phyloP scores from a whole-genome alignment of 2,329 filamentous ascomycete genomes.

The Sclerotinia sclerotiorum region DNA sequence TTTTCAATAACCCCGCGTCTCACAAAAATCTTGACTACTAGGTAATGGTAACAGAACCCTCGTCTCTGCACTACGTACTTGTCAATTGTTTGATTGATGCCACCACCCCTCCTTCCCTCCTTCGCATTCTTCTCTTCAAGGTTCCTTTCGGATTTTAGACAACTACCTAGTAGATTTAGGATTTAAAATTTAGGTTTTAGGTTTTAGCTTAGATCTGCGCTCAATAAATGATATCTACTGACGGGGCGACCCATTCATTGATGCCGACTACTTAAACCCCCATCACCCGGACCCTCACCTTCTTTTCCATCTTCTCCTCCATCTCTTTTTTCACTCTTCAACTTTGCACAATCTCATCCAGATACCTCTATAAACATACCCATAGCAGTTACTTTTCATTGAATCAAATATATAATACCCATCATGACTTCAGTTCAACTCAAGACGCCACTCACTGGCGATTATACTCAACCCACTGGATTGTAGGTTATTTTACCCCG shows the following conservation, averaged over 20 bases:
- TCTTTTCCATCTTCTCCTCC: neutral
- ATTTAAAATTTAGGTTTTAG: too few relatives aligned
- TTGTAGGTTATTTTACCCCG: constrained; percentile 44
- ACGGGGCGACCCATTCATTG: neutral
- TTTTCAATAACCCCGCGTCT: neutral
- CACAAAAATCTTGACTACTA: neutral
- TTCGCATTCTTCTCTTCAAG: too few relatives aligned
- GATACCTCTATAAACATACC: neutral
- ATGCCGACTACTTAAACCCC: constrained; percentile 5
- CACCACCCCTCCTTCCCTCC: neutral
- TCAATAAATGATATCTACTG: neutral
- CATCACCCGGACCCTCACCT: constrained; percentile 16
- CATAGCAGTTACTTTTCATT: neutral
- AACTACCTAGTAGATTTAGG: too few relatives aligned
- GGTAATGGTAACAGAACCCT: neutral
- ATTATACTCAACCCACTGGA: constrained; percentile 41
- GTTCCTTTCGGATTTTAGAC: neutral
- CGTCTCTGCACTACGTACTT: neutral
- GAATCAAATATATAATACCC: constrained; percentile 12
- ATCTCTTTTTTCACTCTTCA: neutral
- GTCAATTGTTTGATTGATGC: neutral
- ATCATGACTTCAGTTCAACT: constrained; percentile 37
- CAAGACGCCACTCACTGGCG: constrained; percentile 39
- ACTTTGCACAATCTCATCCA: neutral
- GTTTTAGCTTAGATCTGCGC: neutral